Evolutionary conservation across 1,284 basidiomycete genomes (phyloP).

Genomic region (Naganishia liquefaciens): DNA sequence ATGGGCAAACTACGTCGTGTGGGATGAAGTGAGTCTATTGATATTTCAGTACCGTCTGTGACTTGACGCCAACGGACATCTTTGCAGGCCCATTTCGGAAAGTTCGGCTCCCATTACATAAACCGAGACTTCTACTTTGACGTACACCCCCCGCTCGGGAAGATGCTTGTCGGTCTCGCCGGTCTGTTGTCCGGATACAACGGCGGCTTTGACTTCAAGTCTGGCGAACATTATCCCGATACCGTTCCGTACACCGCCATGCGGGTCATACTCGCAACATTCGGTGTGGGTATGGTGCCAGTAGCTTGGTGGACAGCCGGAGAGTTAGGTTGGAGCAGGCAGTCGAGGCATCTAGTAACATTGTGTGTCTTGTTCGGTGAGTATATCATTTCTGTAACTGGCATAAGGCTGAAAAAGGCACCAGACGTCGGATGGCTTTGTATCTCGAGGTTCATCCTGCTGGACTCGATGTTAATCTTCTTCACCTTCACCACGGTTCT

Average conservation of each 20-base stretch:
- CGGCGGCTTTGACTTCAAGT: conserved; percentile 91
- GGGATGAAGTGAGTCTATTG: conserved; percentile 73
- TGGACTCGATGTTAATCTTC: conserved; percentile 97
- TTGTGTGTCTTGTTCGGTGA: conserved; percentile 88
- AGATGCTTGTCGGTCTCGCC: conserved; percentile 95
- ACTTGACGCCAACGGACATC: too few species aligned
- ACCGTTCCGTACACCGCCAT: conserved; percentile 89
- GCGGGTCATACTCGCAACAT: conserved; percentile 90
- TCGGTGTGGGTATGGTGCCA: conserved; percentile 93
- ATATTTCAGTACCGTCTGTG: neutral
- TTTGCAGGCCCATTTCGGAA: conserved; percentile 85
- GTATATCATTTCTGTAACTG: too few species aligned
- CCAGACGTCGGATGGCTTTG: conserved; percentile 94
- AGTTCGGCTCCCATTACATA: conserved; percentile 91
- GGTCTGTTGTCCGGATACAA: conserved; percentile 89
- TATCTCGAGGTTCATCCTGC: conserved; percentile 94
- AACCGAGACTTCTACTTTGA: conserved; percentile 59
- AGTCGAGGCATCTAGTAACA: conserved; percentile 86
- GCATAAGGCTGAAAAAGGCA: too few species aligned
- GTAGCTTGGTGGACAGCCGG: conserved; percentile 94
- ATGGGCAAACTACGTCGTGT: conserved; percentile 81
- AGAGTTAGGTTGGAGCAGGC: conserved; percentile 88
- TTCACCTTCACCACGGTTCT: conserved; percentile 97
- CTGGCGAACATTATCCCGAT: conserved; percentile 80
- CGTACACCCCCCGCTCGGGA: conserved; percentile 96